A percentile compares a stretch with the other conserved stretches of the same genome.
Evolutionary conservation across 1,139 yeast genomes (phyloP).

Genomic region (Suhomyces choctaworum): DNA sequence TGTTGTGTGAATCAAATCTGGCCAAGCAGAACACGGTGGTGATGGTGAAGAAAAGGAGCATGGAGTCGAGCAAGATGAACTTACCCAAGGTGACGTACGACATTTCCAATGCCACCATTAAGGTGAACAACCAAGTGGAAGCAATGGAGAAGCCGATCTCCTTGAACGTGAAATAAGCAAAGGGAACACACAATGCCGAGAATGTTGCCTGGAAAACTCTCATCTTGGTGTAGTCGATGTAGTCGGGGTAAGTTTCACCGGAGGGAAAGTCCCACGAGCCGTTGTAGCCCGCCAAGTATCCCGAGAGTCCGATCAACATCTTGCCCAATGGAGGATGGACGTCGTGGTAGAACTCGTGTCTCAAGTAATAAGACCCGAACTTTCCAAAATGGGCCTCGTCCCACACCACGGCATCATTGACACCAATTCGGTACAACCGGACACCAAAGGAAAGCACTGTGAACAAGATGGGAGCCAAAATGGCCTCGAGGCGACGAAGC

Average conservation of each 20-base stretch:
- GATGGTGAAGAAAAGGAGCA: conserved; percentile 89
- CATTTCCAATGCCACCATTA: conserved; percentile 84
- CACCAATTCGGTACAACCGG: conserved; percentile 54
- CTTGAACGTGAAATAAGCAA: conserved; percentile 90
- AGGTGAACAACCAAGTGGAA: conserved; percentile 84
- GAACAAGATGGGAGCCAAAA: conserved; percentile 49
- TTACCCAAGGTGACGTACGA: conserved; percentile 88
- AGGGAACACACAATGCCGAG: conserved; percentile 86
- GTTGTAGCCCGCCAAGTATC: conserved; percentile 90
- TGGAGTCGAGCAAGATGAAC: conserved; percentile 92
- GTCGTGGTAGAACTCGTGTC: conserved; percentile 94
- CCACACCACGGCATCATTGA: conserved; percentile 57
- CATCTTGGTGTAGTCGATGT: conserved; percentile 86
- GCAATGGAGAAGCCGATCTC: conserved; percentile 79
- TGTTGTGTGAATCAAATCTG: conserved; percentile 75
- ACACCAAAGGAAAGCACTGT: conserved; percentile 51
- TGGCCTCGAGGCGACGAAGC: conserved; percentile 32
- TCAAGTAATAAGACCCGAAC: conserved; percentile 88
- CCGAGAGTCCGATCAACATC: conserved; percentile 94
- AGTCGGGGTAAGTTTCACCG: conserved; percentile 82
- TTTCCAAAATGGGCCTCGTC: conserved; percentile 84
- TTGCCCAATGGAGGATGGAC: conserved; percentile 99
- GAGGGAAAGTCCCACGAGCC: conserved; percentile 95
- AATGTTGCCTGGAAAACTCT: conserved; percentile 90
- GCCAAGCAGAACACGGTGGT: conserved; percentile 76